Base-by-base conservation (phyloP, 23 red algal species). In the Agarophyton chilense region DNA sequence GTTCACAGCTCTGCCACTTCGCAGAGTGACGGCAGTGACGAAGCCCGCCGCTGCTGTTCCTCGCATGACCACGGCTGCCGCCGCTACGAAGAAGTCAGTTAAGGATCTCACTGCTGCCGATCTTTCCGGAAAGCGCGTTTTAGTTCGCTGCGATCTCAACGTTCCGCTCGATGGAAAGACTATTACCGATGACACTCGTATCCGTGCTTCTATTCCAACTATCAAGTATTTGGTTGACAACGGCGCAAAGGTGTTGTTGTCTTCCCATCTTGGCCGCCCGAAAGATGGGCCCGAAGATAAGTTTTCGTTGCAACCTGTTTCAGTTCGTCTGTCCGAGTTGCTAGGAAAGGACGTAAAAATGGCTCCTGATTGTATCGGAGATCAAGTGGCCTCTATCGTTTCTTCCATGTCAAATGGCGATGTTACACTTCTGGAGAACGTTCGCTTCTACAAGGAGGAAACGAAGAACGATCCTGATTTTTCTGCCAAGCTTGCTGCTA, bases 221-320 rank as follows among this genome's bases (percentile, higher is more conserved):
- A 96, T 99, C 77, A 77, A 99, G 76, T 96, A 96, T 58, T 65
- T 99, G 26, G 58, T 91, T 21, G 79, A 96, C 0, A 81, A 86
- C 31, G 97, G 97, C 56, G 97, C 97, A 39, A 99, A 99, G 92
- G 97, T 99, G 25, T 53, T 99, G 49, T 64, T 99, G 46, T 94
- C 86, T 14, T 99, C 97, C 22, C 97, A 99, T 90, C 79, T 99
- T 8, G 97, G 97, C 21, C 90, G 97, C 26, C 97, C 97, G 12
- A 99, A 99, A 73, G 86, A 89, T 46, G 97, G 97, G n/a, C 93
- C 93, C n/a, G 97, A 99, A 81, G 97, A 99, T 78, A 95, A 94
- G 80, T 99, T 95, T 49, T 99, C 97, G 12, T 78, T 99, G 16
- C 79, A 84, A 34, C 97, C 97, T 19, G 97, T 99, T 5, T 83